Base-by-base conservation (phyloP, 495 filamentous ascomycete genomes). In the Opeltia flavorubescens region DNA sequence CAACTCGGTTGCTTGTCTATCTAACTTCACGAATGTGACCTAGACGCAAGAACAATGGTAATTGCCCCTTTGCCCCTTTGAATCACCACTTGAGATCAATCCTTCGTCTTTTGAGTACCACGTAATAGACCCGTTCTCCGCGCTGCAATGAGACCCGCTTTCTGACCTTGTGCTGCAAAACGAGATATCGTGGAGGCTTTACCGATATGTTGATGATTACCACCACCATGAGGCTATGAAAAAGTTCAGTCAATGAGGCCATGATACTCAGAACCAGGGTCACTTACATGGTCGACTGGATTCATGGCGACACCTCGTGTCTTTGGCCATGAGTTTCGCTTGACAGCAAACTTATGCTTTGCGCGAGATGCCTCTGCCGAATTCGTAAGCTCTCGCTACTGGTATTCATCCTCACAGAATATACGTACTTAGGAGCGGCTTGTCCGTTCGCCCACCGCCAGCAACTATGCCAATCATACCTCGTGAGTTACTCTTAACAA, bases 231-330 rank as follows among this genome's bases (percentile, higher is more conserved):
- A 74, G 91, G 91, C 77, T 81, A 50, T 61, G 64, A 41, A 57
- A 47, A 54, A 34, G 46, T 57, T 75, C 52, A 71, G 62, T 52
- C 38, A 44, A 15, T 47, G 23, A 18, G 30, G 36, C 2, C 21
- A 35, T 0, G 6, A 38, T 15, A 40, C 27, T 43, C 15, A 15
- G 11, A 20, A 35, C 40, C 47, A n/a, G 33, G 23, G 34, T 46
- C 52, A 47, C 77, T 71, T 78, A 81, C 77, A 83, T 96, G 91
- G 75, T 98, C 91, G 59, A 98, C 91, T 55, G 91, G 91, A 74
- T 99, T 99, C 91, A 99, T 99, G 68, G 91, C 91, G 78, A 99
- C 91, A 93, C 91, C 91, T 87, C 91, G 89, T 78, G 91, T 99
- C 84, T 93, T 96, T 68, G 93, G 91, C 91, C 93, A 96, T 61